A percentile compares a stretch with the other conserved stretches of the same genome.
These are phyloP conservation scores for Hansenula anomala DNA, from an alignment of 1,139 yeast genomes.

Conservation along the genomic window DNA sequence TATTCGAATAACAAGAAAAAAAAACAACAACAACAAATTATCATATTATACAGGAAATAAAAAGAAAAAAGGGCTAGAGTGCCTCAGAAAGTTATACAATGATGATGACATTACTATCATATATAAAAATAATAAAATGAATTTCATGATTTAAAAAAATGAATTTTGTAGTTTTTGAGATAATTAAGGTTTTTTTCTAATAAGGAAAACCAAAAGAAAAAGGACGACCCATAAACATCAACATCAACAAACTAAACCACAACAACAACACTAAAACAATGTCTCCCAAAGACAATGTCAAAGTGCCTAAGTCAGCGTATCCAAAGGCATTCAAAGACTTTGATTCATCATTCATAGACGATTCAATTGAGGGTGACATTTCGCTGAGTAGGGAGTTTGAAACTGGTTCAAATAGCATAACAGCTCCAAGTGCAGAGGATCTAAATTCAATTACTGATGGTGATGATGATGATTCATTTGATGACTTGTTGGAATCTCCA, in stretches of 20 bases:
- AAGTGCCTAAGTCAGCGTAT: conserved; percentile 18
- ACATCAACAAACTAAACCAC: background rate
- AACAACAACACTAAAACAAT: background rate
- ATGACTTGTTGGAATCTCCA: conserved; percentile 13
- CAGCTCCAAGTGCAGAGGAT: background rate
- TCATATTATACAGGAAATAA: background rate
- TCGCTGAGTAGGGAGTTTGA: conserved; percentile 10
- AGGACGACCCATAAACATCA: background rate
- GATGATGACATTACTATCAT: no score
- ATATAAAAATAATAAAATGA: conserved; percentile 4
- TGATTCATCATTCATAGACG: conserved; percentile 19
- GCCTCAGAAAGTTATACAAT: no score
- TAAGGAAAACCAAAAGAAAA: background rate
- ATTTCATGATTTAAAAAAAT: conserved; percentile 1
- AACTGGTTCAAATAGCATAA: conserved; percentile 1
- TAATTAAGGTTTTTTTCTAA: background rate
- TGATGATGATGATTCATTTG: conserved; percentile 13
- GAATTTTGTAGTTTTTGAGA: background rate
- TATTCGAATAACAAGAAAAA: background rate
- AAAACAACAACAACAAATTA: background rate
- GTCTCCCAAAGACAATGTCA: background rate
- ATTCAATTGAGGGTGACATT: conserved; percentile 19
- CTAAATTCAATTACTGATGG: conserved; percentile 5
- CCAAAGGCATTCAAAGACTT: conserved; percentile 15
- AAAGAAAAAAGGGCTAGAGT: no score